Percentiles rank a stretch among this genome's conserved stretches.
Evolutionary conservation across 2,329 filamentous ascomycete genomes (phyloP).

Genomic region (Xylariaceae sp.): DNA sequence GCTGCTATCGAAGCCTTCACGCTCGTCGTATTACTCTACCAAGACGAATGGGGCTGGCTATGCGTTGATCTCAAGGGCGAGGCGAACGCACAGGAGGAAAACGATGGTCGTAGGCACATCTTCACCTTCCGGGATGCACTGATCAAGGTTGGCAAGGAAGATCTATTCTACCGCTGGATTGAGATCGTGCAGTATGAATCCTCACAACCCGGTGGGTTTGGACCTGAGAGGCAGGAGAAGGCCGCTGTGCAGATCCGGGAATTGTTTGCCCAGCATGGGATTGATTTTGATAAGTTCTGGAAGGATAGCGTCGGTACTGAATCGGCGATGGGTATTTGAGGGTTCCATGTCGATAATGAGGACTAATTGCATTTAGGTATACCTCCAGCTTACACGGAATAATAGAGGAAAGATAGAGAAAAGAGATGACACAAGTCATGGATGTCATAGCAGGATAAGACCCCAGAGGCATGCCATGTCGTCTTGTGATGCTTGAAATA

Average conservation of each 20-base stretch:
- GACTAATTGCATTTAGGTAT: background rate
- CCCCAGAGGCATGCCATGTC: no score
- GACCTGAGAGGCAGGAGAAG: slow-evolving; percentile 62
- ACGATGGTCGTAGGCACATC: slow-evolving; percentile 65
- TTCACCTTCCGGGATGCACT: slow-evolving; percentile 75
- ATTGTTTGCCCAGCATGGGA: slow-evolving; percentile 65
- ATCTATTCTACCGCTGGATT: slow-evolving; percentile 86
- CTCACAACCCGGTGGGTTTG: slow-evolving; percentile 71
- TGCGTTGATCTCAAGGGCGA: slow-evolving; percentile 52
- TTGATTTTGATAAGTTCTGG: slow-evolving; percentile 82
- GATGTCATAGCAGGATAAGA: no score
- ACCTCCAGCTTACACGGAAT: background rate
- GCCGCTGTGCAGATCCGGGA: slow-evolving; percentile 69
- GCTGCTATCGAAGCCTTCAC: slow-evolving; percentile 61
- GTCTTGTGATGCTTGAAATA: no score
- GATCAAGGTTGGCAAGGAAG: slow-evolving; percentile 72
- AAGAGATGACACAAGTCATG: no score
- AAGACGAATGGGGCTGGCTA: slow-evolving; percentile 65
- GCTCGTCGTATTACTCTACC: slow-evolving; percentile 63
- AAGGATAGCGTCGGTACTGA: slow-evolving; percentile 52
- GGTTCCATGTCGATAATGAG: background rate
- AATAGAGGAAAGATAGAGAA: no score
- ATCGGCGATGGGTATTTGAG: slow-evolving; percentile 24
- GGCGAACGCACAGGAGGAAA: slow-evolving; percentile 34
- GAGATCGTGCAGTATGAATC: slow-evolving; percentile 88